phyloP scores from a whole-genome alignment of 2,329 filamentous ascomycete species.

The Curvularia eragrostidis region DNA sequence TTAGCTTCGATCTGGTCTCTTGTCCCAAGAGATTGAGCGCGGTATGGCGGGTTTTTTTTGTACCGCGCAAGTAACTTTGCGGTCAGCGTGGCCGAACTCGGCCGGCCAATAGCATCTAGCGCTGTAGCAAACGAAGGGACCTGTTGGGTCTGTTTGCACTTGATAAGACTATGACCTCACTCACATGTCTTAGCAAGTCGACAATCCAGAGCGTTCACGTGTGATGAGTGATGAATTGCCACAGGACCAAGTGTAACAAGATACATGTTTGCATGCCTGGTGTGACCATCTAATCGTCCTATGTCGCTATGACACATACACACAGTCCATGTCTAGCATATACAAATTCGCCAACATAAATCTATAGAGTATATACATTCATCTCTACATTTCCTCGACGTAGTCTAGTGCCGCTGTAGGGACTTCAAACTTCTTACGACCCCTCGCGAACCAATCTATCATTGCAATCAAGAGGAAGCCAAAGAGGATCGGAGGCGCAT shows the following conservation, averaged over 20 bases:
- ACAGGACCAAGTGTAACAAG: too few species aligned
- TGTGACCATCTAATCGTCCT: neutral
- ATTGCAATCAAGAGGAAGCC: constrained; percentile 22
- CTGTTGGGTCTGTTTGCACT: neutral
- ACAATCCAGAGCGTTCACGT: neutral
- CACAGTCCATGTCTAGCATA: neutral
- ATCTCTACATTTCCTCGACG: neutral
- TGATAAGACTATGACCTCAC: neutral
- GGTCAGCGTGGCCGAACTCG: constrained; percentile 28
- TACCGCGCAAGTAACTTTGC: constrained; percentile 19
- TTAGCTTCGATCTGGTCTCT: constrained; percentile 15
- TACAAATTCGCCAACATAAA: neutral
- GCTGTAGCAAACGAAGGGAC: constrained; percentile 17
- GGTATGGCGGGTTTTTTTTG: constrained; percentile 18
- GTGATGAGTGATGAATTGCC: neutral
- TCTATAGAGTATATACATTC: neutral
- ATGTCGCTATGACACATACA: neutral
- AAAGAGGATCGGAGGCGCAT: constrained; percentile 19
- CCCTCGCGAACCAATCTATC: constrained; percentile 25
- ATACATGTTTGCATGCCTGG: neutral
- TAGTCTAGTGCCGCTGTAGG: constrained; percentile 11
- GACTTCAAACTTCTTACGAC: constrained; percentile 23
- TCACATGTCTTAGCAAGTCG: neutral
- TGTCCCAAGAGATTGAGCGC: constrained; percentile 12
- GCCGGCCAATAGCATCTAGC: constrained; percentile 28